Base-by-base conservation (phyloP, 768 basidiomycete species). In the Tulasnella sp. region DNA sequence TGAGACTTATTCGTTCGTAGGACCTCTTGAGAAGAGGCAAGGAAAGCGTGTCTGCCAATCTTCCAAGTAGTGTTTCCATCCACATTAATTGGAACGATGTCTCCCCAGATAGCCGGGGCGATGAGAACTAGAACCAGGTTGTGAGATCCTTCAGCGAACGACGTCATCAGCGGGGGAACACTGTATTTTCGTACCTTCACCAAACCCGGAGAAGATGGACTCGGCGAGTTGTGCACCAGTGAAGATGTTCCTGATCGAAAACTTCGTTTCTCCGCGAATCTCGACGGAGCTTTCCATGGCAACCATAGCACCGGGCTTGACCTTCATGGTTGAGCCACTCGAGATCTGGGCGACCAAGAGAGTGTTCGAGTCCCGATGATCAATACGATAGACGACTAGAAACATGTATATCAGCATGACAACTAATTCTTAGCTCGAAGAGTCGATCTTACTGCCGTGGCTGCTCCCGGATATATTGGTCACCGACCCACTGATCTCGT, bases 101-200 rank as follows among this genome's bases (percentile, higher is more conserved):
- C 80, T 32, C 79, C 80, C 80, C 79, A 81, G 19, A 77, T 77
- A 47, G 80, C 79, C 16, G 80, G 79, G 3, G 79, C 77, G 42
- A 81, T 71, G 63, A 81, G 34, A 39, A 81, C 78, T 69, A 78
- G 77, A 0, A 17, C 8, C 14, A 36, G 16, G 52, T 12, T 63
- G 44, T 5, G 5, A 36, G 36, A 5, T 73, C 1, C 2, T 47
- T 47, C 16, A 70, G 12, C 70, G 39, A 37, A 37, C 12, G 11
- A 68, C 16, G 42, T 40, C 17, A 14, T n/a, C 66, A 22, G 68
- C 40, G 35, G 26, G 69, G 69, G 44, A 42, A 39, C 16, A 63
- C 34, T 26, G 7, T 67, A 37, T 7, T 26, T 16, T 35, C 64
- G 41, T 22, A 42, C 52, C 69, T 29, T 67, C 78, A 76, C 3